Evolutionary conservation across 2,329 filamentous ascomycete species (phyloP).

Genomic region (Microsporum ferrugineum): DNA sequence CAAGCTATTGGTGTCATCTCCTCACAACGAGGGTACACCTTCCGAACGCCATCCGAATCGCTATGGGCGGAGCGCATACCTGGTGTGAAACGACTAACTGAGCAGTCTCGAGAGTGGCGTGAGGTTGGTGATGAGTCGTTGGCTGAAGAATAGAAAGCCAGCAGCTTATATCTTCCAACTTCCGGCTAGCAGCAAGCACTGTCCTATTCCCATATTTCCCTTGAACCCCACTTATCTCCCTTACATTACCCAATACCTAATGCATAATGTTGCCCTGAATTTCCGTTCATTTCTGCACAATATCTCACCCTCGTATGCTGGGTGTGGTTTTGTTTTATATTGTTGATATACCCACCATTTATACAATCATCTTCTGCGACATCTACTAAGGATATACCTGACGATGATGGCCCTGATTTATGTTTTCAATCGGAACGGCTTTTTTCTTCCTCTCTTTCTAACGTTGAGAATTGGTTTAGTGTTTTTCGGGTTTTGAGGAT

Average conservation of each 20-base stretch:
- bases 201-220: not conserved
- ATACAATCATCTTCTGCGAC: not conserved
- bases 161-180: not conserved
- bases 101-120: constrained; percentile 81
- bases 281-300: not conserved
- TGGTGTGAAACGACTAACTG: constrained; percentile 70
- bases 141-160: constrained; percentile 38
- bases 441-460: not conserved
- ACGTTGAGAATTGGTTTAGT: not conserved
- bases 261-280: not conserved
- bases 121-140: constrained; percentile 68
- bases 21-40: constrained; percentile 86
- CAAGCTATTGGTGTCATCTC: constrained; percentile 96
- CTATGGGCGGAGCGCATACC: constrained; percentile 76
- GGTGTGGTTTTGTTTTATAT: not conserved
- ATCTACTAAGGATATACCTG: not conserved
- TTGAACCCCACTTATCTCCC: not conserved
- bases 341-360: constrained; percentile 2
- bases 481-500: not conserved
- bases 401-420: not conserved
- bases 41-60: constrained; percentile 76
- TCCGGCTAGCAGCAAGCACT: not conserved
- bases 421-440: not conserved
- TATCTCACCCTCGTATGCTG: not conserved
- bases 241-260: not conserved